These are phyloP conservation scores for Przewalskia tangutica DNA, from an alignment of 257 asterid genomes.

Conservation along the genomic window DNA sequence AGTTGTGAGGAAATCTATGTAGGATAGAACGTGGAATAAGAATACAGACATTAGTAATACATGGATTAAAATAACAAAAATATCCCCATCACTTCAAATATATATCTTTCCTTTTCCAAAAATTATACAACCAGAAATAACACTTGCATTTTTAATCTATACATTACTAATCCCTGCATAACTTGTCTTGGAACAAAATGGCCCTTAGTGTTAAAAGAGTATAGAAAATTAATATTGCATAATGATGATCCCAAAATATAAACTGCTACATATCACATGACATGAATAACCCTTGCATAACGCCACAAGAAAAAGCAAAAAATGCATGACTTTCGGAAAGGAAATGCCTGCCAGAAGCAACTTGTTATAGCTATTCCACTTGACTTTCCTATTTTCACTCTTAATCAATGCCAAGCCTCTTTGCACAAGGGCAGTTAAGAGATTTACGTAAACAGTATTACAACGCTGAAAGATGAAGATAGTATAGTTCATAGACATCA, in stretches of 20 bases:
- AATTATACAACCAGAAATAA: not conserved
- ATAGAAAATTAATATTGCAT: not conserved
- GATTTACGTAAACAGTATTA: not conserved
- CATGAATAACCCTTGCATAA: not conserved
- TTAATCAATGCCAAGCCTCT: not conserved
- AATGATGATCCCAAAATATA: not conserved
- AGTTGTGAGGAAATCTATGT: not conserved
- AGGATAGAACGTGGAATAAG: not conserved
- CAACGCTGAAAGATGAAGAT: not conserved
- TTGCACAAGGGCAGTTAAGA: not conserved
- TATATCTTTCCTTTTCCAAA: not conserved
- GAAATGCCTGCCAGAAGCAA: not conserved
- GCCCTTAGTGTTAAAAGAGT: not conserved
- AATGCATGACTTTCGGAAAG: not conserved
- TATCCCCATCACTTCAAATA: not conserved
- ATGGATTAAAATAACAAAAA: not conserved
- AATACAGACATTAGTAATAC: not conserved
- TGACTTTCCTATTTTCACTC: not conserved
- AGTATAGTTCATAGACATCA: not conserved
- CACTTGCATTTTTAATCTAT: not conserved
- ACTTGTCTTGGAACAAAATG: not conserved
- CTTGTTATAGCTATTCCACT: not conserved
- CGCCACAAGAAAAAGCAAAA: not conserved
- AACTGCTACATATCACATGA: not conserved
- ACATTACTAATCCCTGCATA: not conserved